Conservation (phyloP, 2,329 filamentous ascomycete genomes). For the Fusarium buharicum region DNA sequence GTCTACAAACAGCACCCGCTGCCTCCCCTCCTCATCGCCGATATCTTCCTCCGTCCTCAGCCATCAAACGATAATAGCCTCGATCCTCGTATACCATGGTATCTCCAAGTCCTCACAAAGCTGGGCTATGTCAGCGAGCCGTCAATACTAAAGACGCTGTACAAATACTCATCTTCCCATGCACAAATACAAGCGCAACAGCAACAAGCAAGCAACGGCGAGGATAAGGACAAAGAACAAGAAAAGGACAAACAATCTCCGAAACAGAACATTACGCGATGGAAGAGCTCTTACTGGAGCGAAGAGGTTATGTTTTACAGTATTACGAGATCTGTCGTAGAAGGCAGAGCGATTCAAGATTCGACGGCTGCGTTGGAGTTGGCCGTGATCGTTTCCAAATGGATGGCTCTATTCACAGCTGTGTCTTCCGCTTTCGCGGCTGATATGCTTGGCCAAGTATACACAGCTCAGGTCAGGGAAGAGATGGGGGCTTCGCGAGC, state of each 20-base stretch:
- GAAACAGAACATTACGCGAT: constrained; percentile 50
- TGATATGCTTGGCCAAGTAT: constrained; percentile 59
- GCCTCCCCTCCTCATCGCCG: constrained; percentile 62
- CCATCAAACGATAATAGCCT: constrained; percentile 60
- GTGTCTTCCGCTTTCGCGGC: constrained; percentile 60
- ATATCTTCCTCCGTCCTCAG: constrained; percentile 68
- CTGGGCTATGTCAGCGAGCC: constrained; percentile 64
- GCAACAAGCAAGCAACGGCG: constrained; percentile 30
- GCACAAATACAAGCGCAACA: constrained; percentile 36
- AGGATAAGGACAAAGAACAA: constrained; percentile 39
- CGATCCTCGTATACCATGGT: constrained; percentile 69
- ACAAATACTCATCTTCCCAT: constrained; percentile 67
- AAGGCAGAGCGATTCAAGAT: constrained; percentile 60
- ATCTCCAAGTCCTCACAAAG: constrained; percentile 65
- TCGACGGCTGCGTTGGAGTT: constrained; percentile 62
- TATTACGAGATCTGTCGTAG: constrained; percentile 85
- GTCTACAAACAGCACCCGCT: constrained; percentile 64
- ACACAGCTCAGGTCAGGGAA: constrained; percentile 58
- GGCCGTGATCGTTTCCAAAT: constrained; percentile 62
- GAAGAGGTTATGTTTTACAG: constrained; percentile 96
- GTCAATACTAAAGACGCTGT: constrained; percentile 65
- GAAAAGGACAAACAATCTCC: constrained; percentile 38
- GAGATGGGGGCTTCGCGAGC: constrained; percentile 71
- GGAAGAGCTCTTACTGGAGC: constrained; percentile 67
- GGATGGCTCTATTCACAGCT: constrained; percentile 68